phyloP scores from a whole-genome alignment of 2,329 filamentous ascomycete species.

The Pseudofabraea citricarpa region DNA sequence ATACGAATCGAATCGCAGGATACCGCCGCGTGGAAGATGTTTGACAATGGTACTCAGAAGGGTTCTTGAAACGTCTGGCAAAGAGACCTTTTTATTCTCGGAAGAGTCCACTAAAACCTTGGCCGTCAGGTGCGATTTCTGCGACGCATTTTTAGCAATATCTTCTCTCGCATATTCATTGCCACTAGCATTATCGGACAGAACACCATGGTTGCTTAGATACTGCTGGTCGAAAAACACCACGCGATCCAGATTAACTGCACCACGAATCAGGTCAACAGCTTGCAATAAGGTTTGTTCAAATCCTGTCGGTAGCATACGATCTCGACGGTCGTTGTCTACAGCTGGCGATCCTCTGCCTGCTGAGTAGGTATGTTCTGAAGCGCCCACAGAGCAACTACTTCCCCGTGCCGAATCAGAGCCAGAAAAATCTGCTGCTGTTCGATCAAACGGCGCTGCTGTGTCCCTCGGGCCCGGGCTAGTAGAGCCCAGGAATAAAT shows the following conservation, averaged over 20 bases:
- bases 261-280: conserved; percentile 14
- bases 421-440: not conserved
- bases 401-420: not conserved
- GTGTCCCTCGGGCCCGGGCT: not conserved
- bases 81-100: too few species aligned
- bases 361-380: not conserved
- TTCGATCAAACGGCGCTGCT: not conserved
- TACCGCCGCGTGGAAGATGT: conserved; percentile 12
- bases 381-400: not conserved
- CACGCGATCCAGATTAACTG: conserved; percentile 15
- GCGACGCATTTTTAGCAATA: not conserved
- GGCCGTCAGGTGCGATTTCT: not conserved
- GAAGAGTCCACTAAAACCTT: too few species aligned
- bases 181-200: not conserved
- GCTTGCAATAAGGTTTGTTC: conserved; percentile 14
- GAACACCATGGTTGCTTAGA: not conserved
- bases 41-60: not conserved
- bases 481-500: too few species aligned
- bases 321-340: conserved; percentile 4
- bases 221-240: conserved; percentile 11
- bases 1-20: conserved; percentile 15
- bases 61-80: too few species aligned
- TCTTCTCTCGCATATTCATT: not conserved
- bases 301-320: conserved; percentile 1
- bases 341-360: not conserved